phyloP scores from a whole-genome alignment of 176 grass and related monocot species.

The Carex littledalei region DNA sequence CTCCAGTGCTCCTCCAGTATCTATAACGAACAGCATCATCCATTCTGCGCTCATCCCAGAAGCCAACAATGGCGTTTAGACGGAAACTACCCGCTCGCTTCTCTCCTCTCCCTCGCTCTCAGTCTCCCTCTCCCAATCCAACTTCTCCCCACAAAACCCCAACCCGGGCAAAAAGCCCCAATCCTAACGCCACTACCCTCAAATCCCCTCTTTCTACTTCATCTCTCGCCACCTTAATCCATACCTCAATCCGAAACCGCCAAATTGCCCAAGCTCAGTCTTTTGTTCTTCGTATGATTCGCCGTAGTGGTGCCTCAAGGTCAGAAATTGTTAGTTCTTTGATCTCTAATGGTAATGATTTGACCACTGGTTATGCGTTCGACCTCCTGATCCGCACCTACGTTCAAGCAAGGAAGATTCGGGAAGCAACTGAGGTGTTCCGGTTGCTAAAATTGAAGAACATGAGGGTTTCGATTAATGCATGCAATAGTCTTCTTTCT shows the following conservation, averaged over 20 bases:
- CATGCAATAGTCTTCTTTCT: constrained; percentile 69
- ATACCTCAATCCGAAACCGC: constrained; percentile 31
- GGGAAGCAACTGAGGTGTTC: constrained; percentile 80
- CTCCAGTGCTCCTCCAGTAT: too few relatives aligned
- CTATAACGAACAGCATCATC: too few relatives aligned
- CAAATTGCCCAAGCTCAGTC: constrained; percentile 63
- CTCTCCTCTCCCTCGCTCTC: neutral
- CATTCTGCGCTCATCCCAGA: too few relatives aligned
- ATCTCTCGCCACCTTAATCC: constrained; percentile 42
- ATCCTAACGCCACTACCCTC: neutral
- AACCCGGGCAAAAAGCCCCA: neutral
- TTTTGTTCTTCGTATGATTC: constrained; percentile 79
- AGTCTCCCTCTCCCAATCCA: neutral
- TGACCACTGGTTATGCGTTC: constrained; percentile 36
- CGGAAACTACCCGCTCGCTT: neutral
- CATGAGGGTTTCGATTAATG: constrained; percentile 43
- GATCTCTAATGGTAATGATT: constrained; percentile 25
- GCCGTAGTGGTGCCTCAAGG: constrained; percentile 52
- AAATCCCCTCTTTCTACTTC: constrained; percentile 32
- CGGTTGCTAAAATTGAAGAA: constrained; percentile 41
- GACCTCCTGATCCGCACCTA: constrained; percentile 96
- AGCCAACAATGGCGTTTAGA: neutral
- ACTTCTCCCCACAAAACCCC: neutral
- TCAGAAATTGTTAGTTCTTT: constrained; percentile 45
- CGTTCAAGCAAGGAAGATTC: constrained; percentile 76